Percentiles rank a stretch among this genome's conserved stretches.
phyloP scores from a whole-genome alignment of 352 stramenopile species.

The Pythium dissimile region DNA sequence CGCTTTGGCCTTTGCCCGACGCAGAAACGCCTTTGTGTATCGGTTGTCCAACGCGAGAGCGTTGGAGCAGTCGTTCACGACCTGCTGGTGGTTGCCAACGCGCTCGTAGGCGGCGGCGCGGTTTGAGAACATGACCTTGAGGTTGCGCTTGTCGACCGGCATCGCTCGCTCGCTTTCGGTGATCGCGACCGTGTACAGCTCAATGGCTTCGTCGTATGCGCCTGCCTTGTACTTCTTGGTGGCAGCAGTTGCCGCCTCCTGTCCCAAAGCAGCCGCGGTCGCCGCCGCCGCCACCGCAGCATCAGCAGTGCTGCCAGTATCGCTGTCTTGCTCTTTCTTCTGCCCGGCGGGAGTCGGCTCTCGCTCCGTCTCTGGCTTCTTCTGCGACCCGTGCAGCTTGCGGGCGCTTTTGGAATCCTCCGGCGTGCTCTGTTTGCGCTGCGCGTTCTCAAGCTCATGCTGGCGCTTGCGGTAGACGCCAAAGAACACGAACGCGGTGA shows the following conservation, averaged over 20 bases:
- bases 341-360: constrained; percentile 16
- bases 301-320: constrained; percentile 1
- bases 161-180: constrained; percentile 47
- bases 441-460: constrained; percentile 12
- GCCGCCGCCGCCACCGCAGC: constrained; percentile 19
- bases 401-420: constrained; percentile 24
- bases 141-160: constrained; percentile 62
- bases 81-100: constrained; percentile 54
- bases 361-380: constrained; percentile 28
- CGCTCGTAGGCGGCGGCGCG: constrained; percentile 70
- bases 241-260: constrained; percentile 61
- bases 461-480: constrained; percentile 45
- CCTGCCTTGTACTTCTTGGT: constrained; percentile 82
- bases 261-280: constrained; percentile 33
- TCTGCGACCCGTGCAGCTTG: constrained; percentile 22
- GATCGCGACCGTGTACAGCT: constrained; percentile 71
- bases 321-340: constrained; percentile 19
- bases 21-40: constrained; percentile 75
- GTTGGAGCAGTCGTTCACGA: constrained; percentile 60
- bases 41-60: constrained; percentile 62
- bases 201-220: constrained; percentile 57
- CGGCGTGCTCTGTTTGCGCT: constrained; percentile 25
- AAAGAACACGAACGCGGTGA: constrained; percentile 56
- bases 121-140: constrained; percentile 88
- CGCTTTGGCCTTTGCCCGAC: constrained; percentile 67